A percentile compares a stretch with the other conserved stretches of the same genome.
Conservation (phyloP, 129 eudicot species). For the Flaveria sonorensis region DNA sequence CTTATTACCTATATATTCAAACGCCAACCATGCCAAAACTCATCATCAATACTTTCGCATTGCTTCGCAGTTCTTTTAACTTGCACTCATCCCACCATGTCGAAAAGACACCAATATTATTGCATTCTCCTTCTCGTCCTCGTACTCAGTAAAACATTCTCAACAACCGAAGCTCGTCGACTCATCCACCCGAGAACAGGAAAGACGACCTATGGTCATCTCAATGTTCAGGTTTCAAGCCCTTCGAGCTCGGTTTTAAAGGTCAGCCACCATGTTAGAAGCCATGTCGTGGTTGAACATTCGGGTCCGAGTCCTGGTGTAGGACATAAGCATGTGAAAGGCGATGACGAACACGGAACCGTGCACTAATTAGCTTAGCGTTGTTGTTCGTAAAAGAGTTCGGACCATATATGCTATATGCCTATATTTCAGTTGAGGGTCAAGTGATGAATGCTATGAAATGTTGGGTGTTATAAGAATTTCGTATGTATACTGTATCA, state of each 20-base stretch:
- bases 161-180: conserved; percentile 20
- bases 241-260: background rate
- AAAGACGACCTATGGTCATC: background rate
- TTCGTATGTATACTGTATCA: background rate
- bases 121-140: conserved; percentile 18
- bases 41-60: conserved; percentile 3
- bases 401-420: background rate
- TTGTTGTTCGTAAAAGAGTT: background rate
- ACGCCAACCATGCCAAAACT: conserved; percentile 6
- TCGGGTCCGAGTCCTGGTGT: conserved; percentile 45
- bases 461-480: background rate
- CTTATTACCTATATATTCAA: conserved; percentile 22
- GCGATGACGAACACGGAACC: background rate
- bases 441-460: background rate
- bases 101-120: conserved; percentile 1
- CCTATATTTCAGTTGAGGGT: background rate
- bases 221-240: conserved; percentile 9
- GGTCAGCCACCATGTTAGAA: background rate
- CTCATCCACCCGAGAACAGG: background rate
- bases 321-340: conserved; percentile 34
- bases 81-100: conserved; percentile 15
- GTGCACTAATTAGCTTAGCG: background rate
- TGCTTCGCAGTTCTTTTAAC: background rate
- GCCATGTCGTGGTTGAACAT: conserved; percentile 11
- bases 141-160: conserved; percentile 5